Conservation (phyloP, 352 stramenopile genomes). For the Pythium folliculosum region DNA sequence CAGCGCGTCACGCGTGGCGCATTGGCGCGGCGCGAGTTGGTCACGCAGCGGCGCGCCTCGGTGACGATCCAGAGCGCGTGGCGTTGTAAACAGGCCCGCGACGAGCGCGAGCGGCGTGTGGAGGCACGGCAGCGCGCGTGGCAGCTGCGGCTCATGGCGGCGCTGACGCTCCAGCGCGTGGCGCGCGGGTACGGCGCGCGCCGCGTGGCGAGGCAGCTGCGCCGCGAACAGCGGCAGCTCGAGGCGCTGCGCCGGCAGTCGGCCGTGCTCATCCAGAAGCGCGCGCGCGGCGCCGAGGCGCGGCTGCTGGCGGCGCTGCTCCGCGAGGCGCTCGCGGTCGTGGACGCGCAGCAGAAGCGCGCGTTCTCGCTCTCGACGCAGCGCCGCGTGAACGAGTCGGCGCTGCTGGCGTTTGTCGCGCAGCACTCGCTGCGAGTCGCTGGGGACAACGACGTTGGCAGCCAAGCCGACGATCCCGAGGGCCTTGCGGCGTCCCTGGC, state of each 20-base stretch:
- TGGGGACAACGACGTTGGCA: neutral
- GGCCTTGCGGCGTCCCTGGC: too few relatives aligned
- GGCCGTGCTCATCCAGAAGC: slow-evolving; percentile 60
- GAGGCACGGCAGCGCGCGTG: slow-evolving; percentile 17
- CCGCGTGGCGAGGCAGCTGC: slow-evolving; percentile 28
- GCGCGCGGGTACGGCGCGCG: slow-evolving; percentile 31
- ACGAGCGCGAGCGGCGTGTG: slow-evolving; percentile 23
- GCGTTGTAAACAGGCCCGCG: slow-evolving; percentile 37
- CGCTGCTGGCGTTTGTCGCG: slow-evolving; percentile 53
- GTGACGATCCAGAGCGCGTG: slow-evolving; percentile 50
- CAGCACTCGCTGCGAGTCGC: slow-evolving; percentile 33
- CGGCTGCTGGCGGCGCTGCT: slow-evolving; percentile 40
- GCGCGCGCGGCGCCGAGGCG: slow-evolving; percentile 47
- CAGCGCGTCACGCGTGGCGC: slow-evolving; percentile 39
- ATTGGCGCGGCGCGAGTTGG: slow-evolving; percentile 25
- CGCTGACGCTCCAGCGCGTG: slow-evolving; percentile 44
- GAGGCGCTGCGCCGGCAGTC: slow-evolving; percentile 37
- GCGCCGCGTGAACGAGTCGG: slow-evolving; percentile 31
- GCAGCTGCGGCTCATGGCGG: slow-evolving; percentile 17
- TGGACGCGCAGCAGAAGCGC: slow-evolving; percentile 51
- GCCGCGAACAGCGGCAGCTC: slow-evolving; percentile 30
- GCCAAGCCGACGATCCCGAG: neutral
- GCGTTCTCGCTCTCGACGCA: slow-evolving; percentile 37
- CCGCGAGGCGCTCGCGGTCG: slow-evolving; percentile 37
- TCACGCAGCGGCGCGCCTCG: slow-evolving; percentile 25